Conservation (phyloP, 2,329 filamentous ascomycete genomes). For the Trichophyton equinum region DNA sequence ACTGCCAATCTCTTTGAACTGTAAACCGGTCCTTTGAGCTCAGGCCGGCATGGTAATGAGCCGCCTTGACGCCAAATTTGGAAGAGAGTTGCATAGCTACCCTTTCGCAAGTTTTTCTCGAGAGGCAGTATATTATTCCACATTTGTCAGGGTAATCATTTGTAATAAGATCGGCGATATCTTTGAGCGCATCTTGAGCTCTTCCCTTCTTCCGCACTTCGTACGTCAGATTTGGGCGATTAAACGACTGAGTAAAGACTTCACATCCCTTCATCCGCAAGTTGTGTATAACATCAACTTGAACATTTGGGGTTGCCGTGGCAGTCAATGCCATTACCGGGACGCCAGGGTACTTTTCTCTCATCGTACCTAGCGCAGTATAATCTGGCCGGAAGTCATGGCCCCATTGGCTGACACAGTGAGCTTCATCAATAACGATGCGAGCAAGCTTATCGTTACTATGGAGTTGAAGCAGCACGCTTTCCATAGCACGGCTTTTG, state of each 20-base stretch:
- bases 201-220: slow-evolving; percentile 64
- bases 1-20: slow-evolving; percentile 74
- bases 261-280: slow-evolving; percentile 69
- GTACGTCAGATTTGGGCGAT: slow-evolving; percentile 87
- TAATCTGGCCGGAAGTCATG: slow-evolving; percentile 97
- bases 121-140: slow-evolving; percentile 89
- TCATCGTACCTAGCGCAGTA: slow-evolving; percentile 66
- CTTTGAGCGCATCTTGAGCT: slow-evolving; percentile 40
- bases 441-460: slow-evolving; percentile 61
- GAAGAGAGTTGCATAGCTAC: slow-evolving; percentile 57
- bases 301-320: slow-evolving; percentile 87
- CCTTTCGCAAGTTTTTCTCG: slow-evolving; percentile 67
- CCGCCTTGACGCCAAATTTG: slow-evolving; percentile 54
- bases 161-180: slow-evolving; percentile 50
- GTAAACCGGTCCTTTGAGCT: slow-evolving; percentile 52
- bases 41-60: slow-evolving; percentile 79
- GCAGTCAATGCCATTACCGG: slow-evolving; percentile 92
- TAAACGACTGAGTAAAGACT: slow-evolving; percentile 85
- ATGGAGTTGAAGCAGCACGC: slow-evolving; percentile 56
- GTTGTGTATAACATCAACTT: slow-evolving; percentile 81
- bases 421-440: slow-evolving; percentile 95
- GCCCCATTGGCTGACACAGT: slow-evolving; percentile 98
- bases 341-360: slow-evolving; percentile 59
- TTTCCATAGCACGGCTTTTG: slow-evolving; percentile 60
- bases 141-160: slow-evolving; percentile 56